Evolutionary conservation across 1,139 yeast genomes (phyloP).

Genomic region (Debaryomyces coudertii): DNA sequence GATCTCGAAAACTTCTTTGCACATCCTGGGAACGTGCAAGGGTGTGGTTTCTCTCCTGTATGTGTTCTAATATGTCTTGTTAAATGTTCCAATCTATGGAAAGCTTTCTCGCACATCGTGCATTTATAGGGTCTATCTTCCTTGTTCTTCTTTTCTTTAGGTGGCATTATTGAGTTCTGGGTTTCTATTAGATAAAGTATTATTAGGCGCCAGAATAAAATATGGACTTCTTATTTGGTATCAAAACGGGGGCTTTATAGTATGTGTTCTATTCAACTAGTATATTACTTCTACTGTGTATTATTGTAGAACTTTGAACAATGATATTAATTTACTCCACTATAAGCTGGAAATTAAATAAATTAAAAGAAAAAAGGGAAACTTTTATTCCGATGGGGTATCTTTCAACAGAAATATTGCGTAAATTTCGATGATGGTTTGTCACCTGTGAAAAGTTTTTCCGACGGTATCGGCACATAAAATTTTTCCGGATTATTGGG

Average conservation of each 20-base stretch:
- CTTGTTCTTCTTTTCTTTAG: slow-evolving; percentile 23
- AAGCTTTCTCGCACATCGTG: slow-evolving; percentile 62
- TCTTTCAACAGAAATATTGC: neutral
- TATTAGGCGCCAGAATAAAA: neutral
- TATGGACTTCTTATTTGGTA: neutral
- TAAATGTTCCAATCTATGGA: slow-evolving; percentile 68
- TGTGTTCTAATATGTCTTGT: slow-evolving; percentile 73
- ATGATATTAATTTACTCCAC: neutral
- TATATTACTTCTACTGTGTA: neutral
- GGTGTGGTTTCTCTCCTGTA: slow-evolving; percentile 77
- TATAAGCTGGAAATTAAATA: neutral
- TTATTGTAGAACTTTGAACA: neutral
- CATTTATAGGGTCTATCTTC: slow-evolving; percentile 57
- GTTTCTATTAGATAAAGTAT: neutral
- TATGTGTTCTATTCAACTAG: too few species aligned
- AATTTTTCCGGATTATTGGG: slow-evolving; percentile 17
- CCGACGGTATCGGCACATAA: slow-evolving; percentile 10
- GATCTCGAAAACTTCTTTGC: slow-evolving; percentile 65
- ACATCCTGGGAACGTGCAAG: slow-evolving; percentile 70
- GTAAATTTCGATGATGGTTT: slow-evolving; percentile 2
- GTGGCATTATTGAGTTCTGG: slow-evolving; percentile 12
- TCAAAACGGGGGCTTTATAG: too few species aligned
- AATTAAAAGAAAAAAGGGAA: neutral
- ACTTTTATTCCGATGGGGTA: neutral
- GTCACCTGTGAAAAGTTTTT: slow-evolving; percentile 11